Evolutionary conservation across 2,329 filamentous ascomycete genomes (phyloP), one percentile per base, ranked within the genome.

Genomic region (Fusarium floridanum): DNA sequence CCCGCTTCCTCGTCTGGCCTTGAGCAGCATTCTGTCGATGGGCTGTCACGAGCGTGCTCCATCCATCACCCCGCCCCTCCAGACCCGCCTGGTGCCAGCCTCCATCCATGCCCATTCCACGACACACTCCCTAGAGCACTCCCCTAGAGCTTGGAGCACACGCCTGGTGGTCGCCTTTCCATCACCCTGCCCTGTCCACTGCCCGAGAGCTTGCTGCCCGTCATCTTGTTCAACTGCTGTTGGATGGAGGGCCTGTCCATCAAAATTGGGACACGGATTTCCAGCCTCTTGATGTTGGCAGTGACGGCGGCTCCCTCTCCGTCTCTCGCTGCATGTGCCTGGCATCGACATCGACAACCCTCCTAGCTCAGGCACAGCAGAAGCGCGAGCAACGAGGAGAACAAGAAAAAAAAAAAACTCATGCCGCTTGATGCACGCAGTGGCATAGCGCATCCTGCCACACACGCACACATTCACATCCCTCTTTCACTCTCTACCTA

Each of bases 41-140:
- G 76, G 76, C 75, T 78, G 79, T 80, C 79, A 80, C 78, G 79
- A 80, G 79, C 70, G 74, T 80, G 75, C 78, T 79, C 78, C 78
- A 78, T 79, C 65, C 74, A 79, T 67, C 76, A 80, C 79, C 79
- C 79, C 79, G 79, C 78, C 72, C 77, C 75, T 76, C 68, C 55
- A 77, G 78, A 80, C 78, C 78, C 78, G 78, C 79, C 77, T 70
- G 68, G 70, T 75, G 71, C 77, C 76, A 79, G 77, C 78, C 76
- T 79, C 71, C 68, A 41, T 60, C 71, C 68, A 29, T 60, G 56
- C 56, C 74, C 69, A 71, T 68, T 75, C 70, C 67, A 72, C 61
- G 66, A 71, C 70, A 67, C 76, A 78, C 75, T 75, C 72, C 69
- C 67, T 70, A 62, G 60, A 64, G 57, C 70, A 73, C 67, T 73